Evolutionary conservation across 345 rosid species (phyloP).

Genomic region (Lepidium sativum): DNA sequence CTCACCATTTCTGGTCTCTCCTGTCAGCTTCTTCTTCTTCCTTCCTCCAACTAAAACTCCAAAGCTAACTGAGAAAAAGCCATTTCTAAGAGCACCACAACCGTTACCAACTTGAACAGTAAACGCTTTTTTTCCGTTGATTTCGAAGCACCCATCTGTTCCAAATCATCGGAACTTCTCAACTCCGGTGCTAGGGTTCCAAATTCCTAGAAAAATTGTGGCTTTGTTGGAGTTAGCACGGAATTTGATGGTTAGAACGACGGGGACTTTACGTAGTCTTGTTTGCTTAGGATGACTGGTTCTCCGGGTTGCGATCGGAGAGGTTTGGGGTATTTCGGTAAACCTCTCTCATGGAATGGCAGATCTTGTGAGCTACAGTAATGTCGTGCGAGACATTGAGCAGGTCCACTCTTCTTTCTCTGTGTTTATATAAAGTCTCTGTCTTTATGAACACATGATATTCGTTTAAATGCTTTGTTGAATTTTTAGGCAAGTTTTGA

Average conservation of each 20-base stretch:
- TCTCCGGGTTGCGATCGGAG: constrained; percentile 69
- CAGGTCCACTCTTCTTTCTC: constrained; percentile 40
- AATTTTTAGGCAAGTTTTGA: neutral
- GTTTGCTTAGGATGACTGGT: constrained; percentile 75
- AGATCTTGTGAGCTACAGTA: constrained; percentile 90
- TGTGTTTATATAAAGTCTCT: neutral
- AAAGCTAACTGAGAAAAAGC: neutral
- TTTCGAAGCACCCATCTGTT: neutral
- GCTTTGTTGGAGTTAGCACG: constrained; percentile 17
- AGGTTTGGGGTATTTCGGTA: constrained; percentile 54
- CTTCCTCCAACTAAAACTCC: neutral
- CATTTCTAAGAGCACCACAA: neutral
- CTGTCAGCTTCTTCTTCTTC: neutral
- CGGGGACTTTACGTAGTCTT: constrained; percentile 28
- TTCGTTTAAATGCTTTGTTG: neutral
- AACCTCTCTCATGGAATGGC: constrained; percentile 96
- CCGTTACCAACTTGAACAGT: neutral
- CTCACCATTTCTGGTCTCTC: neutral
- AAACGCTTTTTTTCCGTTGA: constrained; percentile 3
- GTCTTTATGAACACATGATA: neutral
- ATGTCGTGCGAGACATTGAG: constrained; percentile 72
- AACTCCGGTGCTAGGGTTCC: constrained; percentile 15
- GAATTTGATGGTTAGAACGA: constrained; percentile 29
- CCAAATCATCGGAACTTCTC: neutral
- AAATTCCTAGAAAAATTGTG: neutral